Base-by-base conservation (phyloP, 495 filamentous ascomycete species). In the Aspergillus mulundensis region DNA sequence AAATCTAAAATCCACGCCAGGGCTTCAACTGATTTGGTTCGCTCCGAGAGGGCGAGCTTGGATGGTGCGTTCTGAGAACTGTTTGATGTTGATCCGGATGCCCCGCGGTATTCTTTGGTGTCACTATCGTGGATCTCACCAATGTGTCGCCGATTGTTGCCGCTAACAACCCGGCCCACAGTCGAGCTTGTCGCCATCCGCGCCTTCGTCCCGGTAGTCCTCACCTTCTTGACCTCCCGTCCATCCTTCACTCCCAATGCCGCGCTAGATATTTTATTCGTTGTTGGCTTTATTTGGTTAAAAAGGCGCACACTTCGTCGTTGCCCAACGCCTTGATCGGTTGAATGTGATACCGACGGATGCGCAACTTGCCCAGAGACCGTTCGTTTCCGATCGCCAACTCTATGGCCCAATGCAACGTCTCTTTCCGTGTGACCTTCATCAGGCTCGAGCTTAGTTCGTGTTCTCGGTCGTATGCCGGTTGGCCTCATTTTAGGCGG, bases 111-210 rank as follows among this genome's bases (percentile, higher is more conserved):
- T 70, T 82, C 82, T 63, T 80, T 89, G 63, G 65, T 77, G 59
- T 90, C 86, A 46, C 82, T 61, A 55, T 91, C 89, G 71, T 85
- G 83, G 24, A 79, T 73, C 45, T 89, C 87, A 23, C 82, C 81
- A 18, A 85, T 59, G 1, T 82, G 83, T 64, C 72, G 77, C 38
- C 77, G 69, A 18, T 50, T 57, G 62, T 92, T 95, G 20, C 91
- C 91, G 62, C 91, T 96, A 30, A 96, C 89, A 48, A 91, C 88
- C 53, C 91, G 82, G 16, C 89, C 88, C 20, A 93, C 85, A 51
- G 79, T 88, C 5, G 87, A 80, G 11, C 78, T 75, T 52, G 81
- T 69, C 46, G 75, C 69, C 24, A 68, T 70, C 5, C 83, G 78
- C 23, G 79, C 77, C 67, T 82, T 86, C 0, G 80, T 68, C 1